Conservation (phyloP, 2,329 filamentous ascomycete species). For the Arthrobotrys conoides region DNA sequence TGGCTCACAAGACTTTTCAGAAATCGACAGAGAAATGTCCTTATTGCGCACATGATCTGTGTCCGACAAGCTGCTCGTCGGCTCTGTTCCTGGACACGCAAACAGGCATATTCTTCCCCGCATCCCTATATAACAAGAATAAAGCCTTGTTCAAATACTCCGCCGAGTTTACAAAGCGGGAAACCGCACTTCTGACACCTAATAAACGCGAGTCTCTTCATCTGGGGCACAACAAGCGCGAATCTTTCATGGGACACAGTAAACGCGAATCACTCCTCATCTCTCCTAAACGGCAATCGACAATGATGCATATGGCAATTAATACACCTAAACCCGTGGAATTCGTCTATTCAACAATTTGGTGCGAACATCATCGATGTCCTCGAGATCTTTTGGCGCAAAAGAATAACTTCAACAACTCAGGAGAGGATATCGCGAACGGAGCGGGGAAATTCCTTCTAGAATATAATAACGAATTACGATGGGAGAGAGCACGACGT, state of each 20-base stretch:
- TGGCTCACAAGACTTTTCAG: conserved; percentile 29
- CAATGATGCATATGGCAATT: conserved; percentile 39
- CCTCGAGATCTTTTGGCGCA: conserved; percentile 47
- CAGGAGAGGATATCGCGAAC: conserved; percentile 27
- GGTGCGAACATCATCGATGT: conserved; percentile 58
- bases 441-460: conserved; percentile 46
- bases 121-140: conserved; percentile 37
- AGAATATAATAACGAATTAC: conserved; percentile 50
- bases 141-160: conserved; percentile 48
- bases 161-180: conserved; percentile 28
- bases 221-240: conserved; percentile 27
- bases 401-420: conserved; percentile 30
- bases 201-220: conserved; percentile 45
- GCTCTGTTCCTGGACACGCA: conserved; percentile 50
- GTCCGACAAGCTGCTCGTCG: conserved; percentile 50
- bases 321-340: conserved; percentile 44
- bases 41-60: conserved; percentile 41
- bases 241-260: conserved; percentile 33
- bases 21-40: conserved; percentile 36
- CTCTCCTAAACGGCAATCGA: conserved; percentile 46
- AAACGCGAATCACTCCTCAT: conserved; percentile 46
- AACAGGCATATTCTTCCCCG: conserved; percentile 55
- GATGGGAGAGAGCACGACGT: conserved; percentile 47
- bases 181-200: conserved; percentile 32
- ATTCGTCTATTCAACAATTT: conserved; percentile 56